Evolutionary conservation across 129 eudicot genomes (phyloP).

Genomic region (Heracleum sosnowskyi): DNA sequence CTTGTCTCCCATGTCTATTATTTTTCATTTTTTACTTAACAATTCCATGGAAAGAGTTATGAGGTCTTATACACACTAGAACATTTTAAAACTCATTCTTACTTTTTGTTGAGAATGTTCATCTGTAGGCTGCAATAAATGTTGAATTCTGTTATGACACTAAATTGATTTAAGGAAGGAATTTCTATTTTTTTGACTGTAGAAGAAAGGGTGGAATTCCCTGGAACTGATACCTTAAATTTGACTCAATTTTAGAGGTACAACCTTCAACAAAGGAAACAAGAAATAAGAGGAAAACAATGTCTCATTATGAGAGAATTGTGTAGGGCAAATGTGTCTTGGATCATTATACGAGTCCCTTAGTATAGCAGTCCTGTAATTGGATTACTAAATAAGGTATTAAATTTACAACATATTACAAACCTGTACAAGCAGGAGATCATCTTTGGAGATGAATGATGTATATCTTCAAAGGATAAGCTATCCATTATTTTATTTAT

Average conservation of each 20-base stretch:
- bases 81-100: neutral
- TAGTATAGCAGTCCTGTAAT: neutral
- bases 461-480: neutral
- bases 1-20: neutral
- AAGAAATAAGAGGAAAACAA: no score
- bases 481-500: neutral
- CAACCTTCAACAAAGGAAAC: neutral
- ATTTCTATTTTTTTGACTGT: neutral
- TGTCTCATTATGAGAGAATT: neutral
- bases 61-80: neutral
- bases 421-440: neutral
- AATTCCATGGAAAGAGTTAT: neutral
- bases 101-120: neutral
- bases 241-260: neutral
- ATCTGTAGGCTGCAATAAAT: neutral
- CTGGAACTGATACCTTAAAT: neutral
- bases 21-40: neutral
- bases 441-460: neutral
- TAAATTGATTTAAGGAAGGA: neutral
- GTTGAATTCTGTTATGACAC: neutral
- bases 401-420: neutral
- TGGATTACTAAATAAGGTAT: neutral
- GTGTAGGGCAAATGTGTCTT: no score
- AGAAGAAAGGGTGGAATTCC: neutral
- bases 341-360: neutral